Conservation (phyloP, 1,139 yeast species). For the Taphrina flavorubra region DNA sequence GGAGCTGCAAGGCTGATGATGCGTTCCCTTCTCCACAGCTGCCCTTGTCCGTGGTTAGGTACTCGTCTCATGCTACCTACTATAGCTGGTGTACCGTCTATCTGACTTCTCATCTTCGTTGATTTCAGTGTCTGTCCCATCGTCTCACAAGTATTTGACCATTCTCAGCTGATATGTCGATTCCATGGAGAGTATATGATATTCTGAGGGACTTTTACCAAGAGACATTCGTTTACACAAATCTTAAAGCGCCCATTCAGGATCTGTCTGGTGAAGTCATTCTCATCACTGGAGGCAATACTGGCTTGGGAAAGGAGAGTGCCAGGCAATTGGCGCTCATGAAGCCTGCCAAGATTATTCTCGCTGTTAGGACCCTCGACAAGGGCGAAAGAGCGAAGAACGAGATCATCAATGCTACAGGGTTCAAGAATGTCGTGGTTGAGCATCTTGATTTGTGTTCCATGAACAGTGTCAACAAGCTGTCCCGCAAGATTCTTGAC, state of each 20-base stretch:
- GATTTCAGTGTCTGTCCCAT: no score
- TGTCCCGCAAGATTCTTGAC: slow-evolving; percentile 42
- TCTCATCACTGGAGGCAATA: slow-evolving; percentile 45
- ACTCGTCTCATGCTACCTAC: neutral
- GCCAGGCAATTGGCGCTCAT: slow-evolving; percentile 43
- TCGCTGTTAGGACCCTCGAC: slow-evolving; percentile 25
- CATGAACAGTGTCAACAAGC: slow-evolving; percentile 48
- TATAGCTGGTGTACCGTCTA: no score
- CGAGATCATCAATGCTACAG: slow-evolving; percentile 13
- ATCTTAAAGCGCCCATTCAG: slow-evolving; percentile 28
- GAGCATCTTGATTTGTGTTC: slow-evolving; percentile 50
- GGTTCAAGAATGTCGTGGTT: slow-evolving; percentile 20
- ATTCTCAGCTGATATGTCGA: neutral
- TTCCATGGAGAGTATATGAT: slow-evolving; percentile 26
- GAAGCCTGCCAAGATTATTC: slow-evolving; percentile 36
- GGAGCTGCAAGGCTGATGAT: neutral
- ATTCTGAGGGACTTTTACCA: slow-evolving; percentile 27
- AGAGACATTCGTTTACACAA: slow-evolving; percentile 25
- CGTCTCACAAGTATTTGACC: no score
- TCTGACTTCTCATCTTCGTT: no score
- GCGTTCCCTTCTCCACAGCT: neutral
- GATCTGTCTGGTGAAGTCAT: slow-evolving; percentile 51
- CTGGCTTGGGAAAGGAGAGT: slow-evolving; percentile 45
- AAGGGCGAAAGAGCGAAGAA: slow-evolving; percentile 49
- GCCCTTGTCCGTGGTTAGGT: neutral